phyloP scores from a whole-genome alignment of 345 rosid species.

The Eucalyptus polyanthemos region DNA sequence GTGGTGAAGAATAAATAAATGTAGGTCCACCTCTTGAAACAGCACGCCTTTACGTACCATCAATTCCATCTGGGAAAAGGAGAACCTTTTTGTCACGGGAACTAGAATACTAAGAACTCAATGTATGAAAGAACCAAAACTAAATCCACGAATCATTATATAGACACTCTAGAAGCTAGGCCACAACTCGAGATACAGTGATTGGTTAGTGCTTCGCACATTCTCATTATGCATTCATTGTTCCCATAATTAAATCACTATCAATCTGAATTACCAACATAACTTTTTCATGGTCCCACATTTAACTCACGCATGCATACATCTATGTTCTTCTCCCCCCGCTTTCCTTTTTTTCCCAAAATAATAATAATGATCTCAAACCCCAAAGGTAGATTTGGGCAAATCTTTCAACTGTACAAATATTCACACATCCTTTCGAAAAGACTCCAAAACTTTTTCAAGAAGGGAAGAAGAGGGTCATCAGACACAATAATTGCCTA shows the following conservation, averaged over 20 bases:
- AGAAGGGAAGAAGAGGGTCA: neutral
- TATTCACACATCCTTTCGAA: neutral
- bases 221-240: neutral
- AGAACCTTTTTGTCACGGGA: constrained; percentile 11
- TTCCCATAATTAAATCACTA: neutral
- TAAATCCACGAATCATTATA: neutral
- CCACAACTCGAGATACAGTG: neutral
- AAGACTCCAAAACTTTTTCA: neutral
- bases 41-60: constrained; percentile 90
- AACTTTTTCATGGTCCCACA: neutral
- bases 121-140: neutral
- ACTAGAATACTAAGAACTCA: neutral
- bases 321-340: neutral
- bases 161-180: neutral
- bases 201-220: neutral
- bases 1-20: constrained; percentile 17
- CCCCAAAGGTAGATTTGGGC: neutral
- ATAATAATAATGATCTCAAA: neutral
- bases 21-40: constrained; percentile 65
- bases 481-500: neutral
- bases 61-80: constrained; percentile 95
- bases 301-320: neutral
- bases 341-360: no score
- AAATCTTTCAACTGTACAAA: neutral
- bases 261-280: neutral